A percentile compares a stretch with the other conserved stretches of the same genome.
Conservation (phyloP, 2,329 filamentous ascomycete species). For the Coniochaeta pulveracea region DNA sequence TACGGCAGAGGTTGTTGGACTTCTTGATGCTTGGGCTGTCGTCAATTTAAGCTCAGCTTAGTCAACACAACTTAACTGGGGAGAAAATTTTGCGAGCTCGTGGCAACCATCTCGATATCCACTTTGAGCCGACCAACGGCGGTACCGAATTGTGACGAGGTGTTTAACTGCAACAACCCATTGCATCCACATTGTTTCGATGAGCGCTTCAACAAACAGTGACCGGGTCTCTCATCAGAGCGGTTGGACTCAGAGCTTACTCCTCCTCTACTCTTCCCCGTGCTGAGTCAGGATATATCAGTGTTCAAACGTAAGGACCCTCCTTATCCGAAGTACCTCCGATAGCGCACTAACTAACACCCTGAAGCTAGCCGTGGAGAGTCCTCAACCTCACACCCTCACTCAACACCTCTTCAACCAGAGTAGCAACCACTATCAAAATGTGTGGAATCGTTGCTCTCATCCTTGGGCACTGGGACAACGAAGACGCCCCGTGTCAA, state of each 20-base stretch:
- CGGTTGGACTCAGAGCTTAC: not conserved
- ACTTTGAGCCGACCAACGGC: not conserved
- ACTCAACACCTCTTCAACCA: not conserved
- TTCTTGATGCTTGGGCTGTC: constrained; percentile 1
- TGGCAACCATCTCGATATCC: not conserved
- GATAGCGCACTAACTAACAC: not conserved
- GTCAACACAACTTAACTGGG: not conserved
- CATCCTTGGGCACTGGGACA: constrained; percentile 39
- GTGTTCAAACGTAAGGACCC: not conserved
- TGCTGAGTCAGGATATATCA: not conserved
- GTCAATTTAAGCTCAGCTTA: constrained; percentile 3
- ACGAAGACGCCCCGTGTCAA: constrained; percentile 26
- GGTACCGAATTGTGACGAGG: not conserved
- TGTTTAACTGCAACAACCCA: not conserved
- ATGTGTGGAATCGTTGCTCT: constrained; percentile 55
- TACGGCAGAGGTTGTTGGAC: too few species aligned
- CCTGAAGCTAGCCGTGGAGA: not conserved
- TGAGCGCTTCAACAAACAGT: constrained; percentile 1
- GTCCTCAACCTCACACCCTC: not conserved
- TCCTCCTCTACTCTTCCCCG: not conserved
- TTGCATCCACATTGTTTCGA: not conserved
- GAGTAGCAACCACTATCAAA: not conserved
- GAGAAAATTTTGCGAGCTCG: constrained; percentile 1
- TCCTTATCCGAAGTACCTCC: not conserved
- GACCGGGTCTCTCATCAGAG: not conserved